phyloP scores from a whole-genome alignment of 2,329 filamentous ascomycete species.

The Myriosclerotinia curreyana region DNA sequence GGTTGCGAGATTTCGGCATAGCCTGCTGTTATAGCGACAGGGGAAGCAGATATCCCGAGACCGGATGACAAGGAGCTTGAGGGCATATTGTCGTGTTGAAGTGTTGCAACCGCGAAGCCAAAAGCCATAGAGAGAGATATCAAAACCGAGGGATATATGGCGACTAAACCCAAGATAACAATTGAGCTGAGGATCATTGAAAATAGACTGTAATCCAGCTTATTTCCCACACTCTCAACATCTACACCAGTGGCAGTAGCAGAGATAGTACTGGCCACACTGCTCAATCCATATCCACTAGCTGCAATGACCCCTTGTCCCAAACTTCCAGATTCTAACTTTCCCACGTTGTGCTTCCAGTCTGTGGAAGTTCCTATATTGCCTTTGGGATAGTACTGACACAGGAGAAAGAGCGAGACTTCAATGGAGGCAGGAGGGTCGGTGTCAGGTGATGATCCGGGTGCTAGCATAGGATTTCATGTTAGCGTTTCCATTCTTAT shows the following conservation, averaged over 20 bases:
- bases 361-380: neutral
- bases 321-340: neutral
- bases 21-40: too few species aligned
- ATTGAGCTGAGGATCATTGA: neutral
- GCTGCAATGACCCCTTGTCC: neutral
- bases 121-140: too few species aligned
- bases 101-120: neutral
- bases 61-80: too few species aligned
- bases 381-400: slow-evolving; percentile 4
- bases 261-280: too few species aligned
- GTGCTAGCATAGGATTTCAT: neutral
- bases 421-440: neutral
- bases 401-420: neutral
- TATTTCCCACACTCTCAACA: neutral
- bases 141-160: neutral
- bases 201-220: too few species aligned
- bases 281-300: neutral
- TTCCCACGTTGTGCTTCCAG: neutral
- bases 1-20: too few species aligned
- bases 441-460: slow-evolving; percentile 7
- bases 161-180: neutral
- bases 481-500: neutral
- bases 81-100: too few species aligned
- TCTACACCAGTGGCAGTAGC: neutral
- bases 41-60: too few species aligned